Evolutionary conservation across 2,329 filamentous ascomycete species (phyloP).

Genomic region (Calonectria pseudoturangicola): DNA sequence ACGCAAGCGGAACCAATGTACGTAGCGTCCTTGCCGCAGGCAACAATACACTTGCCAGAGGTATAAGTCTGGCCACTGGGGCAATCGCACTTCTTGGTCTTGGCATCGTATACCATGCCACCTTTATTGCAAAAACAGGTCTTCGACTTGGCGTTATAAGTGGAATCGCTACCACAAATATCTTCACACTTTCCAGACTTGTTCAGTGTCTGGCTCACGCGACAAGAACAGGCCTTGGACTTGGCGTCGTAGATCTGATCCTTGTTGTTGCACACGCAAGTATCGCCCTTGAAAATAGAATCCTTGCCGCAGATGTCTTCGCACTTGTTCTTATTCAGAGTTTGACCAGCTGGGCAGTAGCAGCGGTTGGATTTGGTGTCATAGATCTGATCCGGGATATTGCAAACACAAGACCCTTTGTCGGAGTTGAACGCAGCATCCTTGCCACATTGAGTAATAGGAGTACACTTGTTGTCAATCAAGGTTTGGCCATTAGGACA

Average conservation of each 20-base stretch:
- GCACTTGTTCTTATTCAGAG: not conserved
- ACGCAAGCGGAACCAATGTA: constrained; percentile 46
- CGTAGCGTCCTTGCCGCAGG: constrained; percentile 45
- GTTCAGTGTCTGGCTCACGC: constrained; percentile 24
- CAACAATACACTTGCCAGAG: not conserved
- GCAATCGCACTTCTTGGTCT: not conserved
- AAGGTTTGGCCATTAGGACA: constrained; percentile 3
- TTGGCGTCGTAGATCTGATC: constrained; percentile 12
- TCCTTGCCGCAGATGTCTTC: constrained; percentile 9
- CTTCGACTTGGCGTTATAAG: not conserved
- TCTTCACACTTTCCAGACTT: constrained; percentile 38
- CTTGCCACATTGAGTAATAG: not conserved
- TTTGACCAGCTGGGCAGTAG: not conserved
- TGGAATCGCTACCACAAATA: not conserved
- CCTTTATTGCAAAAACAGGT: constrained; percentile 12
- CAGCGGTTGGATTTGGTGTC: not conserved
- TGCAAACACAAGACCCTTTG: not conserved
- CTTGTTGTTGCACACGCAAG: constrained; percentile 10
- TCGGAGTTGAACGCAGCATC: not conserved
- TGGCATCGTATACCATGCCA: constrained; percentile 20
- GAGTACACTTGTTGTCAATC: not conserved
- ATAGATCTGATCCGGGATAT: constrained; percentile 20
- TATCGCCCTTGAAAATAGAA: not conserved
- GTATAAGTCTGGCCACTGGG: not conserved
- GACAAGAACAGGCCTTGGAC: constrained; percentile 41